phyloP scores from a whole-genome alignment of 1,139 yeast genomes.

The Petasospora rhodanensis region DNA sequence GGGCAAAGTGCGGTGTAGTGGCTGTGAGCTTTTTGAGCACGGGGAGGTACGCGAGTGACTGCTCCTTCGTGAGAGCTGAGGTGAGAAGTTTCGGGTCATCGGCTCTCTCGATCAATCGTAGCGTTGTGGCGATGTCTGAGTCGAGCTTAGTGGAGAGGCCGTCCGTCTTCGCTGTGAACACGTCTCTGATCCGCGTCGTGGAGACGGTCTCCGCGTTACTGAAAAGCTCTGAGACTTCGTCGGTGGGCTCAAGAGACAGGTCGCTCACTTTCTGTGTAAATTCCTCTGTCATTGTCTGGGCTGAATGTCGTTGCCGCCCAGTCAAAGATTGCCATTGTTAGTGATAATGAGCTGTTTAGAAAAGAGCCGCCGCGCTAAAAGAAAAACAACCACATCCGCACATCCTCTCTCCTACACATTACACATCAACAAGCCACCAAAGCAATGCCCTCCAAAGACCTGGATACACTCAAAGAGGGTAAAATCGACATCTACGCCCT shows the following conservation, averaged over 20 bases:
- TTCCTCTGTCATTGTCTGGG: no score
- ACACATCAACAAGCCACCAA: not conserved
- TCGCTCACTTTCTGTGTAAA: no score
- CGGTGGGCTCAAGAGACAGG: no score
- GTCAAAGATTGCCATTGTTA: no score
- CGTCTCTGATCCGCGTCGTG: conserved; percentile 1
- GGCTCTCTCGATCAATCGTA: conserved; percentile 1
- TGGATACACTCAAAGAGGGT: conserved; percentile 15
- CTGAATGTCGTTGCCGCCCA: no score
- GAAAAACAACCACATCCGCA: no score
- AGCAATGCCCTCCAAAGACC: conserved; percentile 15
- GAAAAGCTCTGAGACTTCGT: no score
- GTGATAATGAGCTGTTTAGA: no score
- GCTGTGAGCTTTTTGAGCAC: no score
- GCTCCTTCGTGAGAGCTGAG: conserved; percentile 2
- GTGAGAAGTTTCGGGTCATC: conserved; percentile 3
- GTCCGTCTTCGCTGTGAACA: conserved; percentile 3
- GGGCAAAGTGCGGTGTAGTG: conserved; percentile 1
- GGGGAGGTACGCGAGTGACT: conserved; percentile 5
- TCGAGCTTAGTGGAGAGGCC: not conserved
- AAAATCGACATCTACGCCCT: conserved; percentile 52
- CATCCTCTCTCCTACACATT: no score
- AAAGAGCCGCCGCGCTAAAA: no score
- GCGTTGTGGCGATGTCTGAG: conserved; percentile 1
- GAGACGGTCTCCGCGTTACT: no score